Base-by-base conservation (phyloP, 2,329 filamentous ascomycete genomes). In the Ascochyta koolunga region DNA sequence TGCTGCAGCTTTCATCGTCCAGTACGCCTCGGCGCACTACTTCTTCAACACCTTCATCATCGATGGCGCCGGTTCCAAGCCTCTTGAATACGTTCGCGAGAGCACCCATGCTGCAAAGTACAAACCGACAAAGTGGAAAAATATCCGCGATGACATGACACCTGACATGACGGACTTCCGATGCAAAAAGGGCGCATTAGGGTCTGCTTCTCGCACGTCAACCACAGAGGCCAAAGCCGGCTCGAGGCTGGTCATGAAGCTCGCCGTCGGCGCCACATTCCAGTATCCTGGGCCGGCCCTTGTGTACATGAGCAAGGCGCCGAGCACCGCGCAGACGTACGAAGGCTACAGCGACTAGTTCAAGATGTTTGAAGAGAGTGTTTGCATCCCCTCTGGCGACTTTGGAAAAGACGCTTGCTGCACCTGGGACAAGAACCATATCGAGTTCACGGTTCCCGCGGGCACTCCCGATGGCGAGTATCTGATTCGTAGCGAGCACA, bases 401-500 rank as follows among this genome's bases (percentile, higher is more conserved):
- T 54, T 59, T 27, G 44, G 36, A 15, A 55, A 41, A 10, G 39
- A 44, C 16, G 55, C 58, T 24, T 61, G 64, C 62, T 64, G 60
- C 60, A 63, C 50, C 11, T 74, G 56, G 55, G 50, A 55, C 36
- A 54, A 56, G 49, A 44, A 59, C 41, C 27, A 21, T 13, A 37
- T 64, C 8, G 43, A 56, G n/a, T 61, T 71, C 58, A 70, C 62
- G 2, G 70, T 80, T 32, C 77, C 78, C 5, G 58, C 54, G 4
- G 69, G 65, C 18, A 68, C 68, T 1, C 74, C 76, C 10, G 54
- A 64, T n/a, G 77, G 77, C 16, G 66, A 79, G 60, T 79, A 79
- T 60, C 66, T 80, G 21, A 60, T 79, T 19, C 71, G 77, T 15
- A 62, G 72, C 18, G 77, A 80, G 65, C 77, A 79, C 50, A 76